Percentiles rank a stretch among this genome's conserved stretches.
phyloP scores from a whole-genome alignment of 1,139 yeast genomes.

The Pichia sp. region DNA sequence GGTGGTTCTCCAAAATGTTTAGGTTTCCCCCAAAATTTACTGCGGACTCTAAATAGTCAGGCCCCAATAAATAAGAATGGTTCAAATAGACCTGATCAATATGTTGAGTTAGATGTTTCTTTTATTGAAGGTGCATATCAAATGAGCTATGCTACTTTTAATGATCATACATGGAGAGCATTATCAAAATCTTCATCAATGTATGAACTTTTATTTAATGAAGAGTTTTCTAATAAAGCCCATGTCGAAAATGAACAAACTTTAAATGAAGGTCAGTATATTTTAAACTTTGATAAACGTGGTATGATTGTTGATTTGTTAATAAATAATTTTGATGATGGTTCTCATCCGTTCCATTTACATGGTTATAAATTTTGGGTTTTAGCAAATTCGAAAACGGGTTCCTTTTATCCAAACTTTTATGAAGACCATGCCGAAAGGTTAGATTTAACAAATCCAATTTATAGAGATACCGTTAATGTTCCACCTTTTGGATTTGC shows the following conservation, averaged over 20 bases:
- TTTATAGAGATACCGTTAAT: conserved; percentile 63
- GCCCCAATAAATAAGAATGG: conserved; percentile 21
- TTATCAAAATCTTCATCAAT: conserved; percentile 12
- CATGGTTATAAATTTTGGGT: conserved; percentile 59
- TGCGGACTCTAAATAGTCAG: conserved; percentile 27
- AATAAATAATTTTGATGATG: conserved; percentile 59
- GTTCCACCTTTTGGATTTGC: conserved; percentile 64
- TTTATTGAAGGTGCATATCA: conserved; percentile 18
- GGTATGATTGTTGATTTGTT: conserved; percentile 48
- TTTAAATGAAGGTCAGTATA: conserved; percentile 10
- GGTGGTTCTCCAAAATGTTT: conserved; percentile 33
- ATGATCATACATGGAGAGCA: conserved; percentile 13
- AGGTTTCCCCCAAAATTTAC: conserved; percentile 30
- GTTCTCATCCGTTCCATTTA: conserved; percentile 70
- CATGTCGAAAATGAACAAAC: conserved; percentile 9
- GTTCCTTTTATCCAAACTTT: conserved; percentile 40
- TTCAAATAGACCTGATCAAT: conserved; percentile 22
- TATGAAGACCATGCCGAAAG: conserved; percentile 39
- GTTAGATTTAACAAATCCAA: conserved; percentile 36
- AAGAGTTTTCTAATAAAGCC: conserved; percentile 1
- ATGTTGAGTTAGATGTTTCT: conserved; percentile 23
- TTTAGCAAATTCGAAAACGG: conserved; percentile 15
- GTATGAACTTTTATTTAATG: conserved; percentile 14
- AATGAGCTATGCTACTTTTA: conserved; percentile 15
- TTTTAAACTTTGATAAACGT: conserved; percentile 16